phyloP scores from a whole-genome alignment of 306 rosid species.

The Malus sylvestris region DNA sequence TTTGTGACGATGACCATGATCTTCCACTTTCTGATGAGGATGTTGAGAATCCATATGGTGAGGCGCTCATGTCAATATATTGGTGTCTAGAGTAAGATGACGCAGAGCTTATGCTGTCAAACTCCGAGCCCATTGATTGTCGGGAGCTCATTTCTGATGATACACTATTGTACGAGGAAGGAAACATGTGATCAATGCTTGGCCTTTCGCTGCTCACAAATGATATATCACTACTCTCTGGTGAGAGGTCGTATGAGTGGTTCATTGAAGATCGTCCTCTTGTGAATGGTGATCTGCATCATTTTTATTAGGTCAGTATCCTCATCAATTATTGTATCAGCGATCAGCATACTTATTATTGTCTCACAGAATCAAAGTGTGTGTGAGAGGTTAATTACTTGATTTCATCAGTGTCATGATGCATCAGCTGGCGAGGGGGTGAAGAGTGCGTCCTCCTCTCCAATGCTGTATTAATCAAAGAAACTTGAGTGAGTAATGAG shows the following conservation, averaged over 20 bases:
- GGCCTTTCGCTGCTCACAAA: constrained; percentile 63
- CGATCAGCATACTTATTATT: too few species aligned
- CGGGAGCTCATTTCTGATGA: constrained; percentile 13
- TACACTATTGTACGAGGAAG: not conserved
- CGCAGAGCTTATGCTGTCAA: constrained; percentile 30
- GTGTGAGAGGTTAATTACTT: constrained; percentile 25
- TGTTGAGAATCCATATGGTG: constrained; percentile 21
- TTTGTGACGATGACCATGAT: not conserved
- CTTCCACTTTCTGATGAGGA: not conserved
- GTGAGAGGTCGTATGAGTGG: constrained; percentile 33
- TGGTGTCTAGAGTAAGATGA: constrained; percentile 36
- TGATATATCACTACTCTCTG: constrained; percentile 52
- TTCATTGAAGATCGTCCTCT: constrained; percentile 19
- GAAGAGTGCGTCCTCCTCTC: constrained; percentile 16
- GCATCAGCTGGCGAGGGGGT: constrained; percentile 13
- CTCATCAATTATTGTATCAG: not conserved
- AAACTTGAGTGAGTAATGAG: constrained; percentile 2
- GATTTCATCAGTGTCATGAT: constrained; percentile 33
- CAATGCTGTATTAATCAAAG: constrained; percentile 13
- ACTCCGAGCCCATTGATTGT: constrained; percentile 40
- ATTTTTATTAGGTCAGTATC: not conserved
- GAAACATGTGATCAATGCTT: constrained; percentile 39
- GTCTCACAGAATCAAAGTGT: not conserved
- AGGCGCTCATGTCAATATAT: constrained; percentile 27
- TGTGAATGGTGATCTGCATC: constrained; percentile 54